Conservation (phyloP, 1,284 basidiomycete genomes). For the Ganoderma multipileum region DNA sequence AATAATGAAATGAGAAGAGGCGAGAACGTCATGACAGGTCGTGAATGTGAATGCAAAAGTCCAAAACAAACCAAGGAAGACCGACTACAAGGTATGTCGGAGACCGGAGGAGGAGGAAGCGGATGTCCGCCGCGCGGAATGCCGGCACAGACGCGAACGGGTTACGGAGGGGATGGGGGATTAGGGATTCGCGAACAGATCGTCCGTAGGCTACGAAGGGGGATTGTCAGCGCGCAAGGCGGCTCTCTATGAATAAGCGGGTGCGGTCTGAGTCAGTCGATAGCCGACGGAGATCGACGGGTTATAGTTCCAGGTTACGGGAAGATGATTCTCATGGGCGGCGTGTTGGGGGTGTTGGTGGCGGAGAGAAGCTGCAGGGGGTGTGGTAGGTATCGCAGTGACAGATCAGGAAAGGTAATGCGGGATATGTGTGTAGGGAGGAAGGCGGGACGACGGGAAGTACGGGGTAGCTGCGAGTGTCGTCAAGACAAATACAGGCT, state of each 20-base stretch:
- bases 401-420: not conserved
- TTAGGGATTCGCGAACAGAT: constrained; percentile 25
- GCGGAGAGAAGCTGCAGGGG: not conserved
- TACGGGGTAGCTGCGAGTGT: not conserved
- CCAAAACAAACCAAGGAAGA: not conserved
- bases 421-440: not conserved
- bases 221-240: constrained; percentile 21
- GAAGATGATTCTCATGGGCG: not conserved
- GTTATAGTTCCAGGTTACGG: not conserved
- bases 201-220: constrained; percentile 24
- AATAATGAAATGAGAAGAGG: not conserved
- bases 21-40: constrained; percentile 21
- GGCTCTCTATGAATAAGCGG: constrained; percentile 14
- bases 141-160: constrained; percentile 8
- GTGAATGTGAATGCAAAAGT: constrained; percentile 10
- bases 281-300: not conserved
- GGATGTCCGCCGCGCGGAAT: not conserved
- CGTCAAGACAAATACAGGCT: not conserved
- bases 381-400: not conserved
- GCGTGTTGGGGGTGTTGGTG: not conserved
- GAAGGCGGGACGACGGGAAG: not conserved
- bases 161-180: constrained; percentile 3
- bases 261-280: constrained; percentile 16
- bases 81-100: not conserved
- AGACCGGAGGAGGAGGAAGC: not conserved